Evolutionary conservation across 306 rosid species (phyloP).

Genomic region (Rubus parviflorus): DNA sequence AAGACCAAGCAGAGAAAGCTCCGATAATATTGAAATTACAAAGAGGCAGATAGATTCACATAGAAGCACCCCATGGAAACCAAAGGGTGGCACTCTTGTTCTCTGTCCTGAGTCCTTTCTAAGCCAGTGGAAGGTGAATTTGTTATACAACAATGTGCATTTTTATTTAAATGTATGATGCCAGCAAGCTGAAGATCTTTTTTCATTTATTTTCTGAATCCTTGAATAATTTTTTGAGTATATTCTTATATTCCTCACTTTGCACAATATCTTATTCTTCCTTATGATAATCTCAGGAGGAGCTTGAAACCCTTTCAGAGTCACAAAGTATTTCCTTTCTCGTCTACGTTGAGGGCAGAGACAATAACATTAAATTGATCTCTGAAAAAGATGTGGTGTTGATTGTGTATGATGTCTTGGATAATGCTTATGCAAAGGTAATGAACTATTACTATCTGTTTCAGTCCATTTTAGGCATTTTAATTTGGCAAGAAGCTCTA

Average conservation of each 20-base stretch:
- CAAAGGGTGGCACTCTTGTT: conserved; percentile 75
- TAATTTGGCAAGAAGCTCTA: conserved; percentile 3
- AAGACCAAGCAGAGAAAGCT: conserved; percentile 40
- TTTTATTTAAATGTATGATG: not conserved
- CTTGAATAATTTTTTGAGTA: not conserved
- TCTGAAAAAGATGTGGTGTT: conserved; percentile 71
- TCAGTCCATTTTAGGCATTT: not conserved
- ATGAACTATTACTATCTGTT: conserved; percentile 22
- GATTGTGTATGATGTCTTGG: conserved; percentile 72
- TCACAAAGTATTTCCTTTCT: conserved; percentile 55
- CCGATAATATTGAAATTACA: conserved; percentile 27
- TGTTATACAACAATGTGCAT: not conserved
- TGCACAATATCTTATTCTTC: conserved; percentile 20
- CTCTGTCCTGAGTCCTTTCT: conserved; percentile 90
- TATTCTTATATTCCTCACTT: not conserved
- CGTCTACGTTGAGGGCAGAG: conserved; percentile 77
- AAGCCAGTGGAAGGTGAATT: conserved; percentile 82
- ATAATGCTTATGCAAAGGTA: conserved; percentile 55
- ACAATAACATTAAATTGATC: conserved; percentile 42
- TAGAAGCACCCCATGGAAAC: conserved; percentile 18
- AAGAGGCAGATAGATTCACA: conserved; percentile 28
- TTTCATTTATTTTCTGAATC: not conserved
- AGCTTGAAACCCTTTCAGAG: conserved; percentile 69
- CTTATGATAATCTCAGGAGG: conserved; percentile 55
- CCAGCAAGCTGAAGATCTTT: conserved; percentile 1